Evolutionary conservation across 2,329 filamentous ascomycete species (phyloP), one percentile per base, ranked within the genome.

Genomic region (Huntiella bhutanensis): DNA sequence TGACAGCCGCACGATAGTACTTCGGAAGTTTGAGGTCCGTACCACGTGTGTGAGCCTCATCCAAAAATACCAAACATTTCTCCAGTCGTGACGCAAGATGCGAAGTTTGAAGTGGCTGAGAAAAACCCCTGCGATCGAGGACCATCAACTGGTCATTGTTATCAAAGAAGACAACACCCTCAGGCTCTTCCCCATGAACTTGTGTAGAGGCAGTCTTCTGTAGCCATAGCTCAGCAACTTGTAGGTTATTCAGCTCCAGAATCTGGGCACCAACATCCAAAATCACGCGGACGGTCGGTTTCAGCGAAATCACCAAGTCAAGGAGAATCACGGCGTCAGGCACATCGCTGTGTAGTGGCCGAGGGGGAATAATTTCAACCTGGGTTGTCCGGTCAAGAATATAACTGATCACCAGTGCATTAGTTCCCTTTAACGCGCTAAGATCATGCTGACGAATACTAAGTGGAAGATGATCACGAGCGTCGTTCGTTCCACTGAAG

Each of bases 241-340:
- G 58, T 0, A 59, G 2, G 51, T 83, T 83, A 11, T 60, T 64
- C 0, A 77, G 58, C 28, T 85, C 79, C 0, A 86, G 56, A 4
- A 86, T 70, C 43, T 79, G 73, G 0, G 81, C 80, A 0, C 81
- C 80, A 0, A 81, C 78, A 51, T 86, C 80, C 0, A 86, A 62
- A 1, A 86, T 68, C 0, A 85, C 77, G 0, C 68, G 65, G 0
- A 71, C 62, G 0, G 59, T 55, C 0, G 61, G 59, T 0, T 61
- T 38, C 39, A 71, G 57, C 0, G 40, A 40, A 0, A 60, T 55
- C 0, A 80, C 60, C 3, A 64, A 55, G 0, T 57, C 32, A 0
- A 85, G 54, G 0, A 81, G 54, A 1, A 54, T 50, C 7, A 64
- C 55, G 0, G 65, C 64, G 44, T 66, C 56, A 0, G 58, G 57